Base-by-base conservation (phyloP, 345 rosid species). In the Populus davidiana region DNA sequence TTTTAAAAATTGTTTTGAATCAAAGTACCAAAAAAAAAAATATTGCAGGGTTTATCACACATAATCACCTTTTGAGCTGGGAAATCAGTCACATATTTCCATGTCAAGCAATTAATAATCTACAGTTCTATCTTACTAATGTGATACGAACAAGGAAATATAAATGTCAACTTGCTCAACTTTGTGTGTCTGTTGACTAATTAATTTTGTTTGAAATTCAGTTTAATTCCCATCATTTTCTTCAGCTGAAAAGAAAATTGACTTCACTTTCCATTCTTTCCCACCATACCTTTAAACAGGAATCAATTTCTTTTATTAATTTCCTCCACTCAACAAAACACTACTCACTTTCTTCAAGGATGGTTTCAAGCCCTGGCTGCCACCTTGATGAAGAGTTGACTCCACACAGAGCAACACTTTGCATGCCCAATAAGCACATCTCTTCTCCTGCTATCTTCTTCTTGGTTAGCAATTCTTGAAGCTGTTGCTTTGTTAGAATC, bases 341-440 rank as follows among this genome's bases (percentile, higher is more conserved):
- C 63, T 56, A 59, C 73, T 78, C 73, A 17, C 41, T 75, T 75
- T 59, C 78, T 76, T 70, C 82, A 23, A 78, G 67, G 17, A 75
- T 80, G 72, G 82, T 70, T 70, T 80, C 56, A 36, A 80, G 82
- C 38, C 36, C 61, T 39, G 75, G 79, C 43, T 31, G 67, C 79
- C 79, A 75, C 39, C 72, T 80, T 65, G 50, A 44, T 18, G 52
- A 35, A 67, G 49, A 59, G 50, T 41, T 38, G 44, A 41, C 33
- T 56, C 69, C 49, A 21, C 17, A n/a, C 69, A 70, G 14, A 14
- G 44, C 27, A 43, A 17, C 16, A 12, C 16, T 13, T 12, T 29
- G 17, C 1, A 52, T 23, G 29, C 49, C 29, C n/a, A 23, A 54
- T 33, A 64, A 12, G 18, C 49, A 5, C 2, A 71, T 67, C 61